phyloP scores from a whole-genome alignment of 768 basidiomycete species.

The Serendipita indica region DNA sequence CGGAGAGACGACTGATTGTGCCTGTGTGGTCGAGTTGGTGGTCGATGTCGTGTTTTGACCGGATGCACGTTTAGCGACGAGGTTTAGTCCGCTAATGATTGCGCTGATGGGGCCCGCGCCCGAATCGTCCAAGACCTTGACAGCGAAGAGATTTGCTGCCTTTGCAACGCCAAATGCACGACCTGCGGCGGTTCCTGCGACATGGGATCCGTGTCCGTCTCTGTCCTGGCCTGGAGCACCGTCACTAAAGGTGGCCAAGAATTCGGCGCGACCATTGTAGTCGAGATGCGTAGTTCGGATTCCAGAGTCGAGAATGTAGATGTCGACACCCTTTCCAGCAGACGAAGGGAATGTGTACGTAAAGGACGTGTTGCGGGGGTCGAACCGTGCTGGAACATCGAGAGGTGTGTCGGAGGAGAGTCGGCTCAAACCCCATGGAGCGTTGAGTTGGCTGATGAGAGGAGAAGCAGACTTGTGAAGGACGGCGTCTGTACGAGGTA shows the following conservation, averaged over 20 bases:
- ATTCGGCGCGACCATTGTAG: constrained; percentile 11
- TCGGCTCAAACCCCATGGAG: constrained; percentile 13
- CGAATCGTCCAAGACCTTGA: constrained; percentile 16
- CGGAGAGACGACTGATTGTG: background rate
- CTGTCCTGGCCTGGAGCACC: background rate
- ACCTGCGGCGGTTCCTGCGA: constrained; percentile 15
- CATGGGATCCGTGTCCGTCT: constrained; percentile 15
- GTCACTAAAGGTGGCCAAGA: constrained; percentile 6
- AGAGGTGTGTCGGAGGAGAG: constrained; percentile 4
- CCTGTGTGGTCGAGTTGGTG: background rate
- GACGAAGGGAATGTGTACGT: constrained; percentile 11
- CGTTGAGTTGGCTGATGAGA: constrained; percentile 4
- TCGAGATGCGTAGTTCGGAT: constrained; percentile 10
- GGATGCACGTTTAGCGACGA: background rate
- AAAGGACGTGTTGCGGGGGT: background rate
- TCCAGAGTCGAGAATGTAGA: constrained; percentile 14
- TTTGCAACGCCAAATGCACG: constrained; percentile 16
- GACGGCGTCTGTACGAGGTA: background rate
- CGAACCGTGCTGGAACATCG: background rate
- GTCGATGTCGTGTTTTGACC: background rate
- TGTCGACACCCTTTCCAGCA: constrained; percentile 5
- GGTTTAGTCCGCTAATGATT: background rate
- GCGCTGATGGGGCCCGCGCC: constrained; percentile 6
- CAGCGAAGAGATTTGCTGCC: constrained; percentile 16
- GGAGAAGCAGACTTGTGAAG: background rate